Evolutionary conservation across 2,329 filamentous ascomycete species (phyloP).

Genomic region (Colletotrichum euphorbiae): DNA sequence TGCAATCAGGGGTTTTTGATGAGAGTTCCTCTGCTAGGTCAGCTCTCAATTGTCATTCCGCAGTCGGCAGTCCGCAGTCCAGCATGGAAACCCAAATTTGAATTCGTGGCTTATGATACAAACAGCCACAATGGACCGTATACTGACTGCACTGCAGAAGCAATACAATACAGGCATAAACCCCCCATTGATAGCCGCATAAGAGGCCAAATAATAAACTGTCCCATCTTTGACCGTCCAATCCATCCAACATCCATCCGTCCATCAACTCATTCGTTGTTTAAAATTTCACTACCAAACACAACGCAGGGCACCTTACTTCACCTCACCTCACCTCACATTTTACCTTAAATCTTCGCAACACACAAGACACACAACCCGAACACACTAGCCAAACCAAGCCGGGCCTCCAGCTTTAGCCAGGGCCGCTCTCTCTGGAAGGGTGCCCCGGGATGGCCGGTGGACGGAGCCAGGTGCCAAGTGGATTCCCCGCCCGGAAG

Average conservation of each 20-base stretch:
- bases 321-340: not conserved
- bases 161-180: slow-evolving; percentile 2
- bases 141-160: not conserved
- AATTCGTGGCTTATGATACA: not conserved
- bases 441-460: too few species aligned
- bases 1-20: not conserved
- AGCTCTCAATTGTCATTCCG: too few species aligned
- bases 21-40: too few species aligned
- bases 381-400: slow-evolving; percentile 4
- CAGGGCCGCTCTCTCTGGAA: not conserved
- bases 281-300: slow-evolving; percentile 8
- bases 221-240: slow-evolving; percentile 37
- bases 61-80: not conserved
- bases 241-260: slow-evolving; percentile 20
- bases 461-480: too few species aligned
- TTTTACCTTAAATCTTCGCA: slow-evolving; percentile 1
- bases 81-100: slow-evolving; percentile 10
- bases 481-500: too few species aligned
- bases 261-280: slow-evolving; percentile 22
- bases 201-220: slow-evolving; percentile 18
- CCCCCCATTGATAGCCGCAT: not conserved
- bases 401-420: not conserved
- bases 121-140: not conserved
- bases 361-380: not conserved
- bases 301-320: slow-evolving; percentile 21